A percentile compares a stretch with the other conserved stretches of the same genome.
phyloP scores from a whole-genome alignment of 2,329 filamentous ascomycete species.

The Teratosphaeria nubilosa region DNA sequence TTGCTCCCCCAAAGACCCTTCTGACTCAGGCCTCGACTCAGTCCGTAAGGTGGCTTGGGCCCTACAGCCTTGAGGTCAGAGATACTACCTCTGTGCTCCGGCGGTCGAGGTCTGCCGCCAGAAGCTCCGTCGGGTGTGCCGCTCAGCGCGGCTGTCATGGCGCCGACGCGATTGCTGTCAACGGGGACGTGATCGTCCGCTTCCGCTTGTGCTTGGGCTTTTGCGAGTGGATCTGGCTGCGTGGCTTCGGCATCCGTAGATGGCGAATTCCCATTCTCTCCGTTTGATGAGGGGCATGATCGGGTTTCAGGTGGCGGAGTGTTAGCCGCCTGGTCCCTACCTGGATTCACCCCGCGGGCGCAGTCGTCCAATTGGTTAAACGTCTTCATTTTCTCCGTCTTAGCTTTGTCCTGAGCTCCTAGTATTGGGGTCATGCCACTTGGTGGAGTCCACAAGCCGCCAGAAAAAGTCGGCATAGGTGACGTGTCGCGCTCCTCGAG shows the following conservation, averaged over 20 bases:
- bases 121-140: neutral
- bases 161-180: neutral
- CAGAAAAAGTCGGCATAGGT: constrained; percentile 1
- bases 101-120: neutral
- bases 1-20: constrained; percentile 34
- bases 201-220: neutral
- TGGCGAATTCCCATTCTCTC: neutral
- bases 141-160: neutral
- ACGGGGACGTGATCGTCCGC: neutral
- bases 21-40: constrained; percentile 13
- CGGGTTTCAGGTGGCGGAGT: constrained; percentile 19
- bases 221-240: neutral
- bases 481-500: neutral
- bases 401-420: constrained; percentile 8
- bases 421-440: constrained; percentile 12
- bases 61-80: neutral
- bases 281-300: neutral
- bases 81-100: neutral
- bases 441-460: constrained; percentile 31
- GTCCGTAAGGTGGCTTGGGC: neutral
- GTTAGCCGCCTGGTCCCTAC: constrained; percentile 20
- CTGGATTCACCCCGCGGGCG: neutral
- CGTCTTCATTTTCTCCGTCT: constrained; percentile 6
- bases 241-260: neutral
- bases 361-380: neutral